Base-by-base conservation (phyloP, 2,329 filamentous ascomycete species). In the Xylariaceae sp. region DNA sequence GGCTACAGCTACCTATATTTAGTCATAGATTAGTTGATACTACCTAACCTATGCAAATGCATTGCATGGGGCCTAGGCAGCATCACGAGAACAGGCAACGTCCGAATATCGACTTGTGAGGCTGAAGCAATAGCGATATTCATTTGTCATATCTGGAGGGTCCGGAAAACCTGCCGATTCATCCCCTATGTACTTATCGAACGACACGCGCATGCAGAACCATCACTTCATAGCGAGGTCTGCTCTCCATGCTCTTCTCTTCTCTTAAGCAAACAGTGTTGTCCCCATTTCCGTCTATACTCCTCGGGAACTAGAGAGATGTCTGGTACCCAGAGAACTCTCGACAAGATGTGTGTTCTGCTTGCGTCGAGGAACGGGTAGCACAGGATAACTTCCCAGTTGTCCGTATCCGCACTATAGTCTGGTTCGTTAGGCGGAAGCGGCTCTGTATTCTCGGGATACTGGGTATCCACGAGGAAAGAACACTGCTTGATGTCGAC, bases 381-480 rank as follows among this genome's bases (percentile, higher is more conserved):
- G 70, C 94, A 97, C 57, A 83, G 80, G 15, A 96, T 76, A 50
- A 82, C 75, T 55, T 95, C 86, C 94, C 94, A 99, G 13, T 82
- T 82, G n/a, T 85, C 76, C 37, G 77, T 75, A 66, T 97, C 88
- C 2, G 85, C 79, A 15, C 91, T 78, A 69, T 94, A 96, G 68
- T 92, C 84, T 1, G 92, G 92, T 71, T 99, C 92, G 9, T 87
- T 80, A 0, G 81, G 78, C 1, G 90, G 88, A 42, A 80, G 68
- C 4, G 72, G 64, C 11, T 73, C 73, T n/a, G 64, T 73, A 59
- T 79, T 76, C 59, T 70, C 83, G 0, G 88, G 86, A 68, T 93
- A 91, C 62, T 89, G 87, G 0, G 91, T 95, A 72, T 99, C 94
- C 13, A 97, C 87, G 3, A 99, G 72, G 74, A 95, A 97, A 7